phyloP scores from a whole-genome alignment of 257 asterid genomes.

The Mentha longifolia region DNA sequence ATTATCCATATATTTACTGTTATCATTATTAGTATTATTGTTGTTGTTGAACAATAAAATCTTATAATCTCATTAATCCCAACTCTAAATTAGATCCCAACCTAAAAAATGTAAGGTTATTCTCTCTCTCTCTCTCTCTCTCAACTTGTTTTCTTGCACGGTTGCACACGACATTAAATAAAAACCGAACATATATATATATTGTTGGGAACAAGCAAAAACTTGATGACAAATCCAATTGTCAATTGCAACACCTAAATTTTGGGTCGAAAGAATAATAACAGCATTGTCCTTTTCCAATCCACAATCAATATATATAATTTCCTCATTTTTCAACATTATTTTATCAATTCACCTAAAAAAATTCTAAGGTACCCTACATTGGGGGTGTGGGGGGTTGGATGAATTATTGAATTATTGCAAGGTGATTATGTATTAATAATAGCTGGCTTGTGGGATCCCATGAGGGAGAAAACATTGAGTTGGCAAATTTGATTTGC shows the following conservation, averaged over 20 bases:
- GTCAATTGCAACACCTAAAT: constrained; percentile 6
- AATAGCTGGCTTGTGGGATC: constrained; percentile 50
- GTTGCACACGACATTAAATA: too few species aligned
- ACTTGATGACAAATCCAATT: background rate
- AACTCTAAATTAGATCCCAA: background rate
- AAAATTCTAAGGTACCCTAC: constrained; percentile 37
- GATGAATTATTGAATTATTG: constrained; percentile 19
- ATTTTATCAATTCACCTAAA: constrained; percentile 31
- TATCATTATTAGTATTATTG: background rate
- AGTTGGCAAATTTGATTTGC: constrained; percentile 50
- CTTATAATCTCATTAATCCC: background rate
- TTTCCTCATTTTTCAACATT: background rate
- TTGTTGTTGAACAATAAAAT: too few species aligned
- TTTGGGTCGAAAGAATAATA: constrained; percentile 20
- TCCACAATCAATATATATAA: background rate
- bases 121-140: too few species aligned
- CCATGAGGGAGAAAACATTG: constrained; percentile 32
- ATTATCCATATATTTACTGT: background rate
- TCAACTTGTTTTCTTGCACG: background rate
- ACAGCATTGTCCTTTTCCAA: constrained; percentile 26
- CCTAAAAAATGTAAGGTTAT: background rate
- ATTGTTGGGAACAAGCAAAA: background rate
- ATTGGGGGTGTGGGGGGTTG: background rate
- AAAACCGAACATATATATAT: too few species aligned
- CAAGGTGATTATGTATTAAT: constrained; percentile 15